These are phyloP conservation scores for Xylaria curta DNA, from an alignment of 495 filamentous ascomycete species.

Conservation along the genomic window DNA sequence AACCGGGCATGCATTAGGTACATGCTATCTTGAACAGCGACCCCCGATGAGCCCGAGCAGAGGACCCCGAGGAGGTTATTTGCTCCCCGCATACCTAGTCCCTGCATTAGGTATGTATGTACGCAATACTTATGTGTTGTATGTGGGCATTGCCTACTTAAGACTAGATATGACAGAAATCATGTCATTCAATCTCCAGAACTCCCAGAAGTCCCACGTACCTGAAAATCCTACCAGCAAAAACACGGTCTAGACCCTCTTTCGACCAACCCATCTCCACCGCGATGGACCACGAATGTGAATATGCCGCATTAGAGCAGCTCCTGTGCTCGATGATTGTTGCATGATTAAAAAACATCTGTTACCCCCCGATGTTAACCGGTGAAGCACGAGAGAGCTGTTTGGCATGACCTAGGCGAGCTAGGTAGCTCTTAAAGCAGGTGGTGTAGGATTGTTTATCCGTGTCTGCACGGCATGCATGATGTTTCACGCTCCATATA, in stretches of 20 bases:
- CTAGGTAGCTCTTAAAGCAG: not conserved
- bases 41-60: not conserved
- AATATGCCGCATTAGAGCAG: not conserved
- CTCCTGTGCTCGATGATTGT: not conserved
- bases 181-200: not conserved
- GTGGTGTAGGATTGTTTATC: not conserved
- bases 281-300: not conserved
- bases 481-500: not conserved
- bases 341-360: not conserved
- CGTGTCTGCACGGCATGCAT: not conserved
- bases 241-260: conserved; percentile 2
- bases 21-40: not conserved
- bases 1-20: not conserved
- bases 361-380: conserved; percentile 5
- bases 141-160: not conserved
- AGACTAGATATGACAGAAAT: not conserved
- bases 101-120: conserved; percentile 13
- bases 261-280: not conserved
- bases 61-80: not conserved
- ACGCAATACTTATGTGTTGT: not conserved
- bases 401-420: not conserved
- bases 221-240: conserved; percentile 12
- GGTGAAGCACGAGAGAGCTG: not conserved
- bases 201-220: conserved; percentile 1
- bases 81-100: conserved; percentile 5